Evolutionary conservation across 2,329 filamentous ascomycete genomes (phyloP).

Genomic region (Exophiala calicioides): DNA sequence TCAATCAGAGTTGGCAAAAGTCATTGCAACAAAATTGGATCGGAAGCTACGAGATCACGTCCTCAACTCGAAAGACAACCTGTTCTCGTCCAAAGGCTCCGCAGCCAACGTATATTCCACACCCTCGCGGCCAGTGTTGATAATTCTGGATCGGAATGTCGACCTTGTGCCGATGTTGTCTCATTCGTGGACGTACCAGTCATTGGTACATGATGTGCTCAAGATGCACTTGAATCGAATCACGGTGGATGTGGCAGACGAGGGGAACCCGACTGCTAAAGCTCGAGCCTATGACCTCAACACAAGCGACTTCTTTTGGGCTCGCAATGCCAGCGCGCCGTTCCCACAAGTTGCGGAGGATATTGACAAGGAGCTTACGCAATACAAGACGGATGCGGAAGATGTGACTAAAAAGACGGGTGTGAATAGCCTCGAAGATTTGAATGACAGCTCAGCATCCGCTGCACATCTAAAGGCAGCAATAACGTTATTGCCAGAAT

Average conservation of each 20-base stretch:
- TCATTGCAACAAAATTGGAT: conserved; percentile 91
- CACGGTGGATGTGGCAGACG: conserved; percentile 79
- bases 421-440: conserved; percentile 85
- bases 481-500: conserved; percentile 86
- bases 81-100: conserved; percentile 75
- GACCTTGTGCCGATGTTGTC: conserved; percentile 98
- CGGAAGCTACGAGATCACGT: conserved; percentile 95
- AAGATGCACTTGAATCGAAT: conserved; percentile 89
- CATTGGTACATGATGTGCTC: conserved; percentile 75
- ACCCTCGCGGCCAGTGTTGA: conserved; percentile 79
- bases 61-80: conserved; percentile 94
- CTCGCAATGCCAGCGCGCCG: conserved; percentile 82
- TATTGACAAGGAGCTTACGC: conserved; percentile 87
- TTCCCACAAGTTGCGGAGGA: conserved; percentile 97
- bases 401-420: conserved; percentile 96
- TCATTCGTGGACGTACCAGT: conserved; percentile 90
- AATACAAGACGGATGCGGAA: conserved; percentile 92
- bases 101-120: conserved; percentile 55
- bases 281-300: conserved; percentile 91
- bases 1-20: conserved; percentile 87
- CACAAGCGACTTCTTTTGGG: conserved; percentile 94
- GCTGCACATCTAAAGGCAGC: conserved; percentile 95
- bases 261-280: conserved; percentile 67
- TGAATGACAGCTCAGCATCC: conserved; percentile 84
- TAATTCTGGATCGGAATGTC: conserved; percentile 92